Conservation (phyloP, 768 basidiomycete species). For the Rhodotorula toruloides region DNA sequence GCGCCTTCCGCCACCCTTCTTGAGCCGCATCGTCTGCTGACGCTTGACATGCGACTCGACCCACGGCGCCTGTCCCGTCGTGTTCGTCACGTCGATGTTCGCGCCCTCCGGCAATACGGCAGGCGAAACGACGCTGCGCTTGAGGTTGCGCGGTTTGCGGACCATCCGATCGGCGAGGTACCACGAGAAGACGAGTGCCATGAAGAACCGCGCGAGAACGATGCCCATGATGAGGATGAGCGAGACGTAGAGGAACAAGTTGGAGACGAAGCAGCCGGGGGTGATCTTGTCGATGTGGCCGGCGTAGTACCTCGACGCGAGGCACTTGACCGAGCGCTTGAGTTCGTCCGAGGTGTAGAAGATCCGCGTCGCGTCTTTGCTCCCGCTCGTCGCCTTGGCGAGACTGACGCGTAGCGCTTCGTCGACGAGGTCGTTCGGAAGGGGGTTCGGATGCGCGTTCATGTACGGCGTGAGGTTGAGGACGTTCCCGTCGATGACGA, state of each 20-base stretch:
- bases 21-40: constrained; percentile 46
- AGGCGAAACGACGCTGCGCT: constrained; percentile 80
- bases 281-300: constrained; percentile 96
- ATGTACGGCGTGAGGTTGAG: constrained; percentile 89
- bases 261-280: constrained; percentile 83
- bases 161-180: constrained; percentile 79
- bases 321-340: constrained; percentile 66
- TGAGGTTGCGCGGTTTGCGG: constrained; percentile 68
- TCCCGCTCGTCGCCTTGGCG: constrained; percentile 51
- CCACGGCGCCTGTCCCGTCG: constrained; percentile 91
- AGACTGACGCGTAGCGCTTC: constrained; percentile 71
- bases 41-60: constrained; percentile 52
- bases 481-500: constrained; percentile 89
- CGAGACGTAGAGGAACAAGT: constrained; percentile 80
- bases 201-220: constrained; percentile 82
- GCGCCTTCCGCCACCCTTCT: constrained; percentile 6
- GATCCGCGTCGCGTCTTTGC: constrained; percentile 83
- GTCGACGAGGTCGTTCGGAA: constrained; percentile 74
- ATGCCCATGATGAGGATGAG: constrained; percentile 85
- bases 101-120: constrained; percentile 96
- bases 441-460: constrained; percentile 60
- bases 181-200: constrained; percentile 98
- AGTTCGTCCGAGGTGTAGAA: constrained; percentile 69
- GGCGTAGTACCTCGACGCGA: constrained; percentile 77
- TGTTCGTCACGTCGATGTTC: constrained; percentile 86